A percentile compares a stretch with the other conserved stretches of the same genome.
Conservation (phyloP, 2,329 filamentous ascomycete species). For the Trichoderma sp. region DNA sequence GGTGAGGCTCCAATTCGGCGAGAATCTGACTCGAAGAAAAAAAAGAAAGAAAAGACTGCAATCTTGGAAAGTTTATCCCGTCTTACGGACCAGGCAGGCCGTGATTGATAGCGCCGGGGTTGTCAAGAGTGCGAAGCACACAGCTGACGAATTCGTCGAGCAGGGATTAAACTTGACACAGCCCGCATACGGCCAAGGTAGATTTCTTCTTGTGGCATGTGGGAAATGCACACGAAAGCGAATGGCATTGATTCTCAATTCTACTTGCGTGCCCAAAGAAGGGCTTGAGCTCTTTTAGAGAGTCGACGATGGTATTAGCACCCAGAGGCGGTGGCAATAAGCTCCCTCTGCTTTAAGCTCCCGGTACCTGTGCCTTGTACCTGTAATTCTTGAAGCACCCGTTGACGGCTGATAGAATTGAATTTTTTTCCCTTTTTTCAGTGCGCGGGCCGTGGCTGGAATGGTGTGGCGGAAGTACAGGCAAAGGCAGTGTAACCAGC, state of each 20-base stretch:
- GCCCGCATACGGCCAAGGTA: neutral
- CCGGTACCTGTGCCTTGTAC: neutral
- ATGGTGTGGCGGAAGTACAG: constrained; percentile 1
- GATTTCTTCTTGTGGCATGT: neutral
- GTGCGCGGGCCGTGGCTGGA: constrained; percentile 12
- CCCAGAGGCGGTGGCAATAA: neutral
- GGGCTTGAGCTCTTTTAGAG: neutral
- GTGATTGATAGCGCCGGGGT: neutral
- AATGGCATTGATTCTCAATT: neutral
- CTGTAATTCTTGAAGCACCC: neutral
- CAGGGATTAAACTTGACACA: neutral
- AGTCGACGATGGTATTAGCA: no score
- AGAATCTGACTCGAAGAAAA: constrained; percentile 21
- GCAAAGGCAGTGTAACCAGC: constrained; percentile 3
- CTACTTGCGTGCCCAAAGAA: neutral
- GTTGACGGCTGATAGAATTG: neutral
- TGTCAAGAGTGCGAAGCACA: neutral
- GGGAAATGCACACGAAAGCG: neutral
- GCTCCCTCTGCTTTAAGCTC: neutral
- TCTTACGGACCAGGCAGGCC: constrained; percentile 7
- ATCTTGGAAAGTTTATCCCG: constrained; percentile 22
- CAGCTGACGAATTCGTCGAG: neutral
- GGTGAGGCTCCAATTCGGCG: constrained; percentile 16
- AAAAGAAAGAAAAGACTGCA: neutral
- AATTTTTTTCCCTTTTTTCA: neutral